Percentiles rank a stretch among this genome's conserved stretches.
Conservation (phyloP, 140 eudicot genomes). For the Erigeron philadelphicus region DNA sequence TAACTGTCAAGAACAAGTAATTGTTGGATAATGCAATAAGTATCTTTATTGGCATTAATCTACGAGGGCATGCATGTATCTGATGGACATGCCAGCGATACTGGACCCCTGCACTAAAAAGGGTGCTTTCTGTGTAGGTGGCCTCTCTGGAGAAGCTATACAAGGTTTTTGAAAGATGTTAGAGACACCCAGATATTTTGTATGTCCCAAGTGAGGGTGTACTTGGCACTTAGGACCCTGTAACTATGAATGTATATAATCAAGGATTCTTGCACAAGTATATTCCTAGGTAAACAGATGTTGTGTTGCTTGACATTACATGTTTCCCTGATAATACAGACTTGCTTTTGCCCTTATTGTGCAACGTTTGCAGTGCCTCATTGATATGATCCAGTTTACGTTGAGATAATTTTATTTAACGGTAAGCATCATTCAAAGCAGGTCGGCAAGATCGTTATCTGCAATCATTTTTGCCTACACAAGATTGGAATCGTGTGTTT, state of each 20-base stretch:
- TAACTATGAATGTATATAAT: not conserved
- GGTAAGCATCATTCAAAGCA: too few species aligned
- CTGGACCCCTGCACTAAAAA: not conserved
- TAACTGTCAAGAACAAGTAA: not conserved
- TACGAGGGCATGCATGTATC: too few species aligned
- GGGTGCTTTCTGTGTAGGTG: slow-evolving; percentile 44
- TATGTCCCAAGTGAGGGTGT: not conserved
- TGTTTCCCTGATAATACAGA: too few species aligned
- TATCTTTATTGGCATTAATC: too few species aligned
- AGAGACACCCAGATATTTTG: slow-evolving; percentile 9
- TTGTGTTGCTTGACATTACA: not conserved
- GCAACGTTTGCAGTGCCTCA: not conserved
- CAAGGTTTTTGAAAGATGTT: slow-evolving; percentile 91
- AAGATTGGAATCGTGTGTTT: too few species aligned
- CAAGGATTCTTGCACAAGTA: not conserved
- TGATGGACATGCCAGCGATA: too few species aligned
- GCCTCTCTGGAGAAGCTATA: slow-evolving; percentile 96
- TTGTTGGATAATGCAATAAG: not conserved
- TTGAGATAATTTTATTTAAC: not conserved
- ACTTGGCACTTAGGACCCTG: too few species aligned
- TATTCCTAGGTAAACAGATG: not conserved
- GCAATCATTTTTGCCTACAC: too few species aligned
- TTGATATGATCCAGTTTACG: not conserved
- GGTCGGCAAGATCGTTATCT: too few species aligned
- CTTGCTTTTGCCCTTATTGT: not conserved